Evolutionary conservation across 2,329 filamentous ascomycete genomes (phyloP), one percentile per base, ranked within the genome.

Genomic region (Diaporthe ilicicola): DNA sequence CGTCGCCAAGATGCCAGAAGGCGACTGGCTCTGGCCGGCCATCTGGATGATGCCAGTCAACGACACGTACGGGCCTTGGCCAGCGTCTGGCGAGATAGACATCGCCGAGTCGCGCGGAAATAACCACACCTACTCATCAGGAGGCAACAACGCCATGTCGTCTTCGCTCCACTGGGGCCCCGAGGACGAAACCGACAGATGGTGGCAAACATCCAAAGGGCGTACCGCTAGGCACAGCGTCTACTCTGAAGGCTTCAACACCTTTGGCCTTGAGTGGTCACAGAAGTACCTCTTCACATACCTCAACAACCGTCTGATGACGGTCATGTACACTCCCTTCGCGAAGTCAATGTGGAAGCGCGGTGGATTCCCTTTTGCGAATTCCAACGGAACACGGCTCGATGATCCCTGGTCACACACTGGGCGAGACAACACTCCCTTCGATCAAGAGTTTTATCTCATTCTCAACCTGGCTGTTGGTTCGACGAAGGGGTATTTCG

Each of bases 11-110:
- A 83, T 96, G 34, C 93, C 94, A 5, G 81, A 84, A 59, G 94
- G 94, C 67, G 93, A 96, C 82, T 96, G 94, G 94, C 86, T 97
- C 13, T 96, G 94, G 94, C 94, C 94, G 2, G 93, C 93, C n/a
- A 95, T 97, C 77, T 95, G 93, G 92, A 93, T 97, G 92, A 85
- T 96, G 84, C 94, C 94, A 1, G 89, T 89, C 56, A 85, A 91
- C 53, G 86, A 90, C 67, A 90, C 84, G 0, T 97, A 96, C 78
- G 94, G 94, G 1, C 76, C 86, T 1, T 97, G 94, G 94, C 94
- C 94, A 1, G 82, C 84, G 9, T 94, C 92, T 10, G 94, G 94
- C 55, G 93, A 96, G 81, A 96, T 97, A 65, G 94, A 97, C 79
- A 93, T 97, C 68, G 84, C 90, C 77, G 93, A 96, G 81, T 90